Evolutionary conservation across 805 yeast genomes (phyloP).

Genomic region (Yamadazyma phyllophila): DNA sequence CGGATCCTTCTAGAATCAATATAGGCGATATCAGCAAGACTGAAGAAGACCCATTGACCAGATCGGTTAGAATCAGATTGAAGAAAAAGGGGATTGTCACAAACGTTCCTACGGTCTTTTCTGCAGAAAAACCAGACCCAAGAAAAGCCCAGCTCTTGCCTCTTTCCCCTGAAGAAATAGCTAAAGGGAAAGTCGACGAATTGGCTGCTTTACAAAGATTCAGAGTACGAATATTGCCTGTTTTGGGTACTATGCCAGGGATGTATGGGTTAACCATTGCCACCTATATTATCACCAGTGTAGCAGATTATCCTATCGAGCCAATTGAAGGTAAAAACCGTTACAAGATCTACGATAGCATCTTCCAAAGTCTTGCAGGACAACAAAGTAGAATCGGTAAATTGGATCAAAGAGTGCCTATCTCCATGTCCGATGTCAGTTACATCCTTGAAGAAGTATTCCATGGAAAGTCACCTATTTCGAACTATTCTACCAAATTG

Average conservation of each 20-base stretch:
- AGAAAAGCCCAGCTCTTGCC: constrained; percentile 87
- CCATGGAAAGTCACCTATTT: constrained; percentile 87
- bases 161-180: constrained; percentile 75
- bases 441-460: constrained; percentile 89
- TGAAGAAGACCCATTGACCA: constrained; percentile 90
- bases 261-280: constrained; percentile 91
- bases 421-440: constrained; percentile 68
- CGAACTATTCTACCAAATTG: constrained; percentile 76
- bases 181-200: constrained; percentile 81
- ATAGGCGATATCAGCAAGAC: constrained; percentile 86
- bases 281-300: constrained; percentile 71
- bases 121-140: constrained; percentile 96
- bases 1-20: constrained; percentile 90
- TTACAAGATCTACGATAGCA: constrained; percentile 78
- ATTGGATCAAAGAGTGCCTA: constrained; percentile 71
- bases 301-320: constrained; percentile 87
- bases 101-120: constrained; percentile 84
- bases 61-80: constrained; percentile 80
- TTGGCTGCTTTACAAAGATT: constrained; percentile 84
- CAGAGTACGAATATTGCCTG: constrained; percentile 93
- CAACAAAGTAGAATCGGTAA: constrained; percentile 80
- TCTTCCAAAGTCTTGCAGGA: constrained; percentile 79
- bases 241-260: constrained; percentile 95
- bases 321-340: constrained; percentile 90
- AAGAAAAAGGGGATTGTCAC: constrained; percentile 72